These are phyloP conservation scores for Nothophytophthora sp. DNA, from an alignment of 352 stramenopile genomes.

Conservation along the genomic window DNA sequence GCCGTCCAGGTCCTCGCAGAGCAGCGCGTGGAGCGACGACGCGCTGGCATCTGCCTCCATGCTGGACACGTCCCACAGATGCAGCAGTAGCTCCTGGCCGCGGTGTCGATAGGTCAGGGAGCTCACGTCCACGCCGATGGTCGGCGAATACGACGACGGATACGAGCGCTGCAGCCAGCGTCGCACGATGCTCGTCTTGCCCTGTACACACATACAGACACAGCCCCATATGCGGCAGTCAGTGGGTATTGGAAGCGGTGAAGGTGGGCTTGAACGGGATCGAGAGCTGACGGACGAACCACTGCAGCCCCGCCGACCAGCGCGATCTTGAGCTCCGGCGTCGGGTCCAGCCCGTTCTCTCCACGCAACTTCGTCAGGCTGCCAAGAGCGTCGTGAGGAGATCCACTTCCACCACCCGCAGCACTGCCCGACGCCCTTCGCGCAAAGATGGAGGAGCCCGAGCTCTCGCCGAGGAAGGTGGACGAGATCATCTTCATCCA, in stretches of 20 bases:
- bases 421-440: constrained; percentile 23
- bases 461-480: constrained; percentile 64
- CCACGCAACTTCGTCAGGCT: constrained; percentile 18
- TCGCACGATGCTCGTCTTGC: constrained; percentile 82
- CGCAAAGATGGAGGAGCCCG: constrained; percentile 41
- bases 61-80: constrained; percentile 81
- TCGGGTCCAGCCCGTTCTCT: constrained; percentile 42
- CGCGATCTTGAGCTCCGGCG: constrained; percentile 78
- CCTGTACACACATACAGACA: constrained; percentile 28
- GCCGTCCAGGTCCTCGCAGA: constrained; percentile 80
- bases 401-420: not conserved
- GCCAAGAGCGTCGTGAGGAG: constrained; percentile 10
- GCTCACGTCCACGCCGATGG: constrained; percentile 79
- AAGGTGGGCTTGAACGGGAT: too few relatives aligned
- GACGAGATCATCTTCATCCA: constrained; percentile 89
- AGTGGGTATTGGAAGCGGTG: too few relatives aligned
- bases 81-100: constrained; percentile 50
- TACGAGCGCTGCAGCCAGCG: constrained; percentile 81
- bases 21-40: constrained; percentile 64
- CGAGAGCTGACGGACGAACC: constrained; percentile 29
- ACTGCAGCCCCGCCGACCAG: constrained; percentile 78
- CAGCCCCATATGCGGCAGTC: too few relatives aligned
- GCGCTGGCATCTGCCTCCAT: constrained; percentile 64
- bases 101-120: constrained; percentile 46
- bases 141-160: constrained; percentile 65